phyloP scores from a whole-genome alignment of 805 yeast species.

The Lachancea waltii region DNA sequence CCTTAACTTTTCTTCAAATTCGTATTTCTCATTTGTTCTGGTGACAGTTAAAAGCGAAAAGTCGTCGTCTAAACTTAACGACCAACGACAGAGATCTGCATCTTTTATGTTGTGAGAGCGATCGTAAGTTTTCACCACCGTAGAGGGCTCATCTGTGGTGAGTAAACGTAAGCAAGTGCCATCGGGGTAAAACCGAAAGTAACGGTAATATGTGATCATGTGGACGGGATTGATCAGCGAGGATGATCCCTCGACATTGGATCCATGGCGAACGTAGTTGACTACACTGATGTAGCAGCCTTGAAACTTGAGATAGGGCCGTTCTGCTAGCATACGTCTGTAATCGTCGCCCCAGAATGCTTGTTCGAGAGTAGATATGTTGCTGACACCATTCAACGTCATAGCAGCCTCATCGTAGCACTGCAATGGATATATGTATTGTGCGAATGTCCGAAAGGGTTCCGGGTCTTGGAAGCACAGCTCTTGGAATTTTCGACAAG shows the following conservation, averaged over 20 bases:
- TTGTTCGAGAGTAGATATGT: slow-evolving; percentile 34
- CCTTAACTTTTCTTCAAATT: slow-evolving; percentile 55
- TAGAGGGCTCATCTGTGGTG: slow-evolving; percentile 63
- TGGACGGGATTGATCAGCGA: slow-evolving; percentile 72
- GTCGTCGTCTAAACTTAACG: slow-evolving; percentile 45
- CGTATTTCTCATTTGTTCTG: slow-evolving; percentile 55
- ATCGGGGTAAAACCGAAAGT: slow-evolving; percentile 70
- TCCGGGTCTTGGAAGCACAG: slow-evolving; percentile 48
- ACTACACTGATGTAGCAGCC: slow-evolving; percentile 80
- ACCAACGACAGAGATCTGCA: slow-evolving; percentile 51
- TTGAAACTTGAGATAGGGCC: slow-evolving; percentile 74
- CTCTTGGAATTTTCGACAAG: slow-evolving; percentile 51
- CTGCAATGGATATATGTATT: slow-evolving; percentile 48
- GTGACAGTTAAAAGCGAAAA: slow-evolving; percentile 43
- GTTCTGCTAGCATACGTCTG: slow-evolving; percentile 35
- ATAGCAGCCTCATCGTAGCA: slow-evolving; percentile 41
- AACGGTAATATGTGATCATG: slow-evolving; percentile 83
- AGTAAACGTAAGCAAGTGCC: slow-evolving; percentile 69
- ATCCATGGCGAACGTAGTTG: slow-evolving; percentile 79
- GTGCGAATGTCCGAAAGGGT: slow-evolving; percentile 47
- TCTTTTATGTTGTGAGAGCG: slow-evolving; percentile 30
- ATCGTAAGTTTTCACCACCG: slow-evolving; percentile 52
- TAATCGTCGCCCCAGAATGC: slow-evolving; percentile 37
- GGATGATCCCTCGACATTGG: slow-evolving; percentile 55
- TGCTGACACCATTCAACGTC: slow-evolving; percentile 33